Evolutionary conservation across 306 rosid species (phyloP).

Genomic region (Cucumis cinereus): DNA sequence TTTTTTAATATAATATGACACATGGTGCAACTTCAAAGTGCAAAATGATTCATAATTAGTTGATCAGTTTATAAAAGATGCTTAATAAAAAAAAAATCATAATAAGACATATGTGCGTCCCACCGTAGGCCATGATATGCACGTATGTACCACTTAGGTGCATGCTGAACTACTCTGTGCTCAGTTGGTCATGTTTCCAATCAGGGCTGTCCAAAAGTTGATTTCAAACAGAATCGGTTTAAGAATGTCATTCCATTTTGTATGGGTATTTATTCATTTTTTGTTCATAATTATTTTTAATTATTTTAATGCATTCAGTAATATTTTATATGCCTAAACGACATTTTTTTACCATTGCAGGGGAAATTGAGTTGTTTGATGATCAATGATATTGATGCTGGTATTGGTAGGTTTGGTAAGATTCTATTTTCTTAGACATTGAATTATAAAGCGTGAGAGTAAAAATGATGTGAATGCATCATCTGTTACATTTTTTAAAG

Average conservation of each 20-base stretch:
- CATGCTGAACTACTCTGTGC: not conserved
- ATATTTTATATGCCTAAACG: not conserved
- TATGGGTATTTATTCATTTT: not conserved
- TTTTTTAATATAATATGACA: not conserved
- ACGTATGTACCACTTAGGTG: not conserved
- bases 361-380: constrained; percentile 96
- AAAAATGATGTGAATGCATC: not conserved
- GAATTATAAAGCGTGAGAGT: not conserved
- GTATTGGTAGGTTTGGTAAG: constrained; percentile 96
- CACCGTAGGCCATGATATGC: not conserved
- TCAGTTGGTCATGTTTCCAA: not conserved
- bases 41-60: not conserved
- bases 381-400: constrained; percentile 96
- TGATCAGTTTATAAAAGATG: not conserved
- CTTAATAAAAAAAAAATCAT: not conserved
- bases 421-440: not conserved
- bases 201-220: not conserved
- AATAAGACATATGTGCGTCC: not conserved
- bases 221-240: not conserved
- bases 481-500: not conserved
- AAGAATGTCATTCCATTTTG: not conserved
- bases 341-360: constrained; percentile 29
- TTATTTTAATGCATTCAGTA: not conserved
- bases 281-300: not conserved
- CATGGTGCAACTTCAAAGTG: not conserved